Evolutionary conservation across 148 eudicot genomes (phyloP).

Genomic region (Fagopyrum esculentum): DNA sequence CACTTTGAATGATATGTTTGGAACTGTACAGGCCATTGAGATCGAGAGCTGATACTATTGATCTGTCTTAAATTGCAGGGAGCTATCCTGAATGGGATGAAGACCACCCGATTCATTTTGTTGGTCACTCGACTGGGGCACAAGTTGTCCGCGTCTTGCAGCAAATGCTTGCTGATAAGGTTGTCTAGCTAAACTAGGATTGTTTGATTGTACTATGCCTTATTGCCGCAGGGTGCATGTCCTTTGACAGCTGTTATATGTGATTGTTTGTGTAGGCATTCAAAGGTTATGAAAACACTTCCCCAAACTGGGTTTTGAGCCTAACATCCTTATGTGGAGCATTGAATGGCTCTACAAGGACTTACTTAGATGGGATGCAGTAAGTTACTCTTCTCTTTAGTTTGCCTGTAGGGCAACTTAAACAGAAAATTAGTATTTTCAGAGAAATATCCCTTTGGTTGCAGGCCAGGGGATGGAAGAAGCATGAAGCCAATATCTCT

Average conservation of each 20-base stretch:
- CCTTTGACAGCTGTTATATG: background rate
- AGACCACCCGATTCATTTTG: slow-evolving; percentile 90
- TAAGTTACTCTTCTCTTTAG: slow-evolving; percentile 31
- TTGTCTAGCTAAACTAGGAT: background rate
- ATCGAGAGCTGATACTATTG: background rate
- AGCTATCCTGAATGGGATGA: slow-evolving; percentile 89
- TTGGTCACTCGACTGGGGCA: slow-evolving; percentile 95
- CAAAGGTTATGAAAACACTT: slow-evolving; percentile 59
- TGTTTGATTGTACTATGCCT: background rate
- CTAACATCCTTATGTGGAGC: slow-evolving; percentile 92
- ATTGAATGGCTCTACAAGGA: slow-evolving; percentile 83
- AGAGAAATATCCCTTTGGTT: too few relatives aligned
- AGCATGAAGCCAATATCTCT: slow-evolving; percentile 61
- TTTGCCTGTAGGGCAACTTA: too few relatives aligned
- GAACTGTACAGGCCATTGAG: background rate
- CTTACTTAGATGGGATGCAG: slow-evolving; percentile 95
- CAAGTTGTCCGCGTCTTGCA: slow-evolving; percentile 89
- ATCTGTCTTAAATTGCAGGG: slow-evolving; percentile 28
- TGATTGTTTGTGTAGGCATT: slow-evolving; percentile 47
- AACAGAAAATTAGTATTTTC: too few relatives aligned
- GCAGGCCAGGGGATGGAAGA: slow-evolving; percentile 75
- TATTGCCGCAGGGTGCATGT: background rate
- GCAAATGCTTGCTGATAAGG: slow-evolving; percentile 97
- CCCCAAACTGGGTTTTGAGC: slow-evolving; percentile 81
- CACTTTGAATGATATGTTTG: background rate